phyloP scores from a whole-genome alignment of 495 filamentous ascomycete species.

The Arthonia radiata region DNA sequence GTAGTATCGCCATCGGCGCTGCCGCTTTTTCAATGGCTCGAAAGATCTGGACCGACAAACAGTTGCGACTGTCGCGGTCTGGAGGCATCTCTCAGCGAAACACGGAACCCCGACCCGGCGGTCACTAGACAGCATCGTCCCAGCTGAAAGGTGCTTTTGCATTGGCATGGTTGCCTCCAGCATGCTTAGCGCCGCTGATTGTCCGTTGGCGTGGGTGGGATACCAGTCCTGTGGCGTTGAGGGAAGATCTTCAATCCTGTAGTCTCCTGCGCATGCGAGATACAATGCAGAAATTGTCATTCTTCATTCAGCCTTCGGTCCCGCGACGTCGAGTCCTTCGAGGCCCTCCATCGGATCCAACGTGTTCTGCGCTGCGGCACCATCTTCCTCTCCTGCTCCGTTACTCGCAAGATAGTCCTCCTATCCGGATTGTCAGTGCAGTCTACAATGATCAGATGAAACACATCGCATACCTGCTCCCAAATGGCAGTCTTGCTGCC shows the following conservation, averaged over 20 bases:
- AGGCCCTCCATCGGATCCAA: constrained; percentile 92
- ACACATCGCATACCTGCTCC: constrained; percentile 53
- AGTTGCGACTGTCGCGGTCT: constrained; percentile 48
- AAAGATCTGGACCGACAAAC: constrained; percentile 77
- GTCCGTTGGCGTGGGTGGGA: too few species aligned
- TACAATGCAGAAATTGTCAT: too few species aligned
- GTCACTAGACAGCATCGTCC: too few species aligned
- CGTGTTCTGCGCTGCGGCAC: too few species aligned
- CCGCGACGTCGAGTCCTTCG: constrained; percentile 79
- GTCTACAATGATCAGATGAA: not conserved
- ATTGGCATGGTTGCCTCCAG: too few species aligned
- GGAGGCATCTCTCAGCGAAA: too few species aligned
- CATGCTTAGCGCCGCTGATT: too few species aligned
- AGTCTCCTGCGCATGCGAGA: too few species aligned
- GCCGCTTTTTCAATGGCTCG: constrained; percentile 55
- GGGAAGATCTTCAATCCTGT: too few species aligned
- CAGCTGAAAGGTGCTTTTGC: too few species aligned
- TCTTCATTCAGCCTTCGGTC: constrained; percentile 53
- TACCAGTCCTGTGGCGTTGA: too few species aligned
- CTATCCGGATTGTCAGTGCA: constrained; percentile 27
- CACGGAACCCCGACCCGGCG: too few species aligned
- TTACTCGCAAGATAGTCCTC: constrained; percentile 51
- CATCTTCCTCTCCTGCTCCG: constrained; percentile 22
- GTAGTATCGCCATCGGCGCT: constrained; percentile 39
- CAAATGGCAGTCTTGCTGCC: constrained; percentile 91